Base-by-base conservation (phyloP, 495 filamentous ascomycete genomes). In the Talaromyces adpressus region DNA sequence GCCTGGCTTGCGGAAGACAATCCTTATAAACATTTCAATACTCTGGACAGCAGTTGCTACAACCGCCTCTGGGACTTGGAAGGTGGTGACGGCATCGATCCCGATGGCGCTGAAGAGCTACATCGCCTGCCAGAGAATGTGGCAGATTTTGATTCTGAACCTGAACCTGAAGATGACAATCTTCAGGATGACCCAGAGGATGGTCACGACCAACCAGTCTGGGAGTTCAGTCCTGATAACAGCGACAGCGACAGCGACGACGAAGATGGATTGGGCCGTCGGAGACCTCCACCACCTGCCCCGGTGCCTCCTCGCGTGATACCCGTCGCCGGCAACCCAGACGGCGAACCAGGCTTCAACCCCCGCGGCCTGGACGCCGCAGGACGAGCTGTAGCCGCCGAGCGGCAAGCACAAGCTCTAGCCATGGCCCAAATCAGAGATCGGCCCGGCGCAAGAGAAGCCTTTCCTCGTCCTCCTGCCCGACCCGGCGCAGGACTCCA, bases 41-140 rank as follows among this genome's bases (percentile, higher is more conserved):
- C 85, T 2, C 67, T 70, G 45, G 77, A 81, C 0, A 89, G 78
- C 27, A 66, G 69, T 6, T 97, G 94, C 71, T 97, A 86, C 68
- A 88, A 89, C 81, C 85, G 90, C 4, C 79, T 98, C 2, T 97
- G 91, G 92, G 93, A 97, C 69, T 69, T 96, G 61, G 92, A 93
- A 75, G 83, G 81, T 23, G 92, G 92, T 0, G 93, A 97, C 70
- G 90, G 90, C 18, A 63, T 77, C 45, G 63, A 81, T 53, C 78
- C 78, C 0, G 76, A 77, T 52, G 78, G 78, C 1, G 75, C 76
- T 4, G 78, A 77, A 61, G 76, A 70, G 22, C 65, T 81, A 1
- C 78, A 81, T 64, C 75, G 66, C 20, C 71, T 78, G 22, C 78
- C 78, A 20, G 70, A 72, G 11, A 69, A 71, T 16, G 56, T 79